Percentiles rank a stretch among this genome's conserved stretches.
Evolutionary conservation across 176 grass and related monocot genomes (phyloP).

Genomic region (Oryza glumipatula): DNA sequence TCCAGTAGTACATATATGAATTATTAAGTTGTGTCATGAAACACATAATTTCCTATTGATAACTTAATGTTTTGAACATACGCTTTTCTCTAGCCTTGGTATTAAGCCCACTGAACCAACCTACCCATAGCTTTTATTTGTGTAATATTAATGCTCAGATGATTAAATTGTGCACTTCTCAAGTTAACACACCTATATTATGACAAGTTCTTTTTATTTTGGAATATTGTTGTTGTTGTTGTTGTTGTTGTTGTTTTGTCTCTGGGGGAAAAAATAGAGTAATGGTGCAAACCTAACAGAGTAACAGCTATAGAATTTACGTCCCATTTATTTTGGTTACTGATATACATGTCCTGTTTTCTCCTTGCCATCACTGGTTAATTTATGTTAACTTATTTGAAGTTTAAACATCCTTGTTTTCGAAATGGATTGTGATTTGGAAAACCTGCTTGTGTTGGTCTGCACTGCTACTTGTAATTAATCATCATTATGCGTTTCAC

Average conservation of each 20-base stretch:
- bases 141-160: constrained; percentile 15
- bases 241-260: background rate
- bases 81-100: background rate
- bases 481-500: background rate
- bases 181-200: constrained; percentile 2
- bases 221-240: background rate
- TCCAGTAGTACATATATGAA: background rate
- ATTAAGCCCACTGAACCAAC: background rate
- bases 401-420: background rate
- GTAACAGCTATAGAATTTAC: background rate
- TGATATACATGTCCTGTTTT: background rate
- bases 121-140: background rate
- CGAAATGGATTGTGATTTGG: constrained; percentile 4
- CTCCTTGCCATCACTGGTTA: background rate
- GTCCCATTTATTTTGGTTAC: constrained; percentile 3
- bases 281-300: background rate
- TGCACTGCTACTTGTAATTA: background rate
- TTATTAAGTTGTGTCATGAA: constrained; percentile 21
- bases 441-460: background rate
- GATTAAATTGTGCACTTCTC: background rate
- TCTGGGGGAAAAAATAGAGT: background rate
- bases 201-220: constrained; percentile 10
- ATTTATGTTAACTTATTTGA: background rate
- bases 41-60: constrained; percentile 11
- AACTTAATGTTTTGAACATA: constrained; percentile 9